These are phyloP conservation scores for Talaromyces islandicus DNA, from an alignment of 2,329 filamentous ascomycete species.

Conservation along the genomic window DNA sequence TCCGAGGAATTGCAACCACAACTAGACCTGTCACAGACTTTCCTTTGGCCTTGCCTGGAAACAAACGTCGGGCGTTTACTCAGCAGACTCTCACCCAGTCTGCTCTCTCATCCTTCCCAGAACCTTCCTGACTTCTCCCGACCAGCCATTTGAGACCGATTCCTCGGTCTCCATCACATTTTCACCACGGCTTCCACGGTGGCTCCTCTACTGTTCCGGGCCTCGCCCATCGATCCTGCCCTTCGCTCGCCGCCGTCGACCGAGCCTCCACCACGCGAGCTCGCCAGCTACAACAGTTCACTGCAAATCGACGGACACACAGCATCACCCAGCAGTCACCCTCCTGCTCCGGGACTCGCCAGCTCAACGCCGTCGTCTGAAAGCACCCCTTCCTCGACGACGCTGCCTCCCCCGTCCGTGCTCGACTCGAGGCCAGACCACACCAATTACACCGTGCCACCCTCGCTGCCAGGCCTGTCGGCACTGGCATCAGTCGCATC, in stretches of 20 bases:
- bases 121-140: not conserved
- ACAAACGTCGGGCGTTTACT: not conserved
- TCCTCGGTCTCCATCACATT: slow-evolving; percentile 28
- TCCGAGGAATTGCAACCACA: not conserved
- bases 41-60: not conserved
- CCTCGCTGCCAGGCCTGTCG: slow-evolving; percentile 52
- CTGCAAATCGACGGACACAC: slow-evolving; percentile 42
- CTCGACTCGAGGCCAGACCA: slow-evolving; percentile 23
- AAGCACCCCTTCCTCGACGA: slow-evolving; percentile 41
- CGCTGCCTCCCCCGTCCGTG: slow-evolving; percentile 23
- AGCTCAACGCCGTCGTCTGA: slow-evolving; percentile 51
- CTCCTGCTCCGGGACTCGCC: slow-evolving; percentile 37
- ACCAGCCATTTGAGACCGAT: slow-evolving; percentile 18
- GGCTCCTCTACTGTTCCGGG: slow-evolving; percentile 54
- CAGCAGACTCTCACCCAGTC: not conserved
- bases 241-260: slow-evolving; percentile 44
- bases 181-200: slow-evolving; percentile 53
- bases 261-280: slow-evolving; percentile 24
- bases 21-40: not conserved
- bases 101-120: not conserved
- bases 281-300: slow-evolving; percentile 30
- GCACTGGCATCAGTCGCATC: slow-evolving; percentile 55
- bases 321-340: slow-evolving; percentile 40
- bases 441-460: slow-evolving; percentile 18
- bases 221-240: slow-evolving; percentile 50